Base-by-base conservation (phyloP, 2,329 filamentous ascomycete genomes). In the Phoma sp. region DNA sequence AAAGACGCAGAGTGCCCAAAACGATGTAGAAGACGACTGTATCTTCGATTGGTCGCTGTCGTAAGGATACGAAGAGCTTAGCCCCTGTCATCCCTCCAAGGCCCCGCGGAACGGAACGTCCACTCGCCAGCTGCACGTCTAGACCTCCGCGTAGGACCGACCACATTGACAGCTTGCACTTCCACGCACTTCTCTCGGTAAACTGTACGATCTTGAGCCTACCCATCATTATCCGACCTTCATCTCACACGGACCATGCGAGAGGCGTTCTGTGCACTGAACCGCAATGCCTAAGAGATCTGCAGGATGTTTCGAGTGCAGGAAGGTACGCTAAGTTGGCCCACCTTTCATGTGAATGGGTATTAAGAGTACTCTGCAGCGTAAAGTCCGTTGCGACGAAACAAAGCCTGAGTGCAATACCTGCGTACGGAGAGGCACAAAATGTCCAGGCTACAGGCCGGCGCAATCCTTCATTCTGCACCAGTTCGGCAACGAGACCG, bases 321-420 rank as follows among this genome's bases (percentile, higher is more conserved):
- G 71, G 59, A 68, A 70, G 60, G 62, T 65, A 65, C 52, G 62
- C 48, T 52, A 48, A 50, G 29, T 14, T n/a, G 35, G 43, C 30
- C 33, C 47, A 30, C 48, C 43, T 42, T 50, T 50, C 27, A 52
- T 23, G 49, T 41, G 53, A 54, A 18, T 30, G 43, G 37, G 23
- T n/a, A 24, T 55, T 61, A 46, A 64, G 37, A 37, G 9, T 11
- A 4, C 7, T 27, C 13, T 51, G 4, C 39, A 64, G 60, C 68
- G 71, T 29, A 74, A 74, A 48, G 71, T 74, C 25, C 64, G 71
- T 39, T 74, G 71, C 55, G 71, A 74, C 48, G 71, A 73, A 49
- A 55, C 65, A 30, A 71, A 67, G 45, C 71, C 71, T 30, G 71
- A 74, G 52, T 74, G 71, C 56, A 69, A 65, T 37, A 71, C 59